Base-by-base conservation (phyloP, 139 green algal species). In the Mychonastes homosphaera region DNA sequence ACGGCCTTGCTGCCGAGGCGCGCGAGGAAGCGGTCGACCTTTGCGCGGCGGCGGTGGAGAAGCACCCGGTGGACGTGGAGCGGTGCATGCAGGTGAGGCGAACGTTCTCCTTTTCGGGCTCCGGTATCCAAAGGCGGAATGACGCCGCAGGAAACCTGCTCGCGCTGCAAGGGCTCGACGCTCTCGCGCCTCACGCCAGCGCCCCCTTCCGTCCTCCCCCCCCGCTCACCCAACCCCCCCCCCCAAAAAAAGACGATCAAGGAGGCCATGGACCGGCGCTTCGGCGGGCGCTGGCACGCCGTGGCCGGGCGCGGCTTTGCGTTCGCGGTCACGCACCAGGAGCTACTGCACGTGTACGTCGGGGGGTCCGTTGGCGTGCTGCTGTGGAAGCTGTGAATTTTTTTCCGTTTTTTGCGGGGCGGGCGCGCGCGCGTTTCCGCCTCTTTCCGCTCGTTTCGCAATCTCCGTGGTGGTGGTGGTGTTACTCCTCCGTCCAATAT, bases 191-290 rank as follows among this genome's bases (percentile, higher is more conserved):
- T 13, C 10, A 13, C 12, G 10, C 13, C 12, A 10, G 13, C 36
- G 13, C 36, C 13, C 12, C 36, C 36, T 44, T 44, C 12, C 12
- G 10, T 44, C 36, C 36, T 44, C 13, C 13, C 12, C 44, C 44
- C 44, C 46, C 5, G 10, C 46, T 10, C 23, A 10, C 10, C 13
- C n/a, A n/a, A 21, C 46, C 7, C 6, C 46, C 46, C 13, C 6
- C 41, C 5, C 8, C 41, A 48, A 8, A 10, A 34, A 52, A 76
- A 91, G 83, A 82, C 86, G 69, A 88, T 87, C 38, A 93, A 93
- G 57, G 85, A 95, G 34, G 73, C 73, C n/a, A 87, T 95, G 81
- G 88, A 96, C 73, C 92, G 88, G 48, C 92, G 94, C 58, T 96
- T 92, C 76, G 88, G 88, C 0, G 70, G 70, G 8, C 80, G 83